Evolutionary conservation across 2,329 filamentous ascomycete genomes (phyloP), one percentile per base, ranked within the genome.

Genomic region (Verticillium klebahnii): DNA sequence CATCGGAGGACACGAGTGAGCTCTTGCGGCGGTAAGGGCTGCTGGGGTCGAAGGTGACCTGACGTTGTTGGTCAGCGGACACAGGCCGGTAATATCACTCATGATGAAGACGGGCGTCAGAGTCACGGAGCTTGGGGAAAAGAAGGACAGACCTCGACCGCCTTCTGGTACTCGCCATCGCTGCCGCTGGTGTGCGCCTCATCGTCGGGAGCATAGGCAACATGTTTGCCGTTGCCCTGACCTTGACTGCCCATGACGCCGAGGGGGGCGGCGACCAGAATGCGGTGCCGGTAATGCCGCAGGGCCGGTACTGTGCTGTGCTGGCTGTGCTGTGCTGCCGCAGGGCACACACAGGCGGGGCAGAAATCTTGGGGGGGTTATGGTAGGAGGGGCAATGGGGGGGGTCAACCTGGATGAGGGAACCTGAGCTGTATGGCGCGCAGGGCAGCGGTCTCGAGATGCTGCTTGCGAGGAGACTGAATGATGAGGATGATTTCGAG

Each of bases 11-110:
- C 14, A 88, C 83, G 57, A 90, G 78, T 14, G 87, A 89, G 69
- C 85, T 88, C 75, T 89, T 90, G 62, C 87, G 82, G 25, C 87
- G 83, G 68, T 88, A 86, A 0, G 81, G 80, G 66, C 84, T 88
- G 45, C 80, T 74, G 1, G 83, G 75, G 64, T 89, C 86, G 68
- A 90, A 89, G 25, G 85, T 80, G 58, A 89, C 86, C 85, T 86
- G 32, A 7, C 19, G n/a, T 19, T 9, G 25, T 32, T 40, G n/a
- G 17, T 52, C 12, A 52, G 45, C 45, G 45, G 45, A 19, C 19
- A 52, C 45, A 25, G 6, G 11, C 19, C 45, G n/a, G 45, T 25
- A 25, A 52, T 52, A 23, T 25, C 45, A 25, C 45, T 25, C 45
- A 45, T 52, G 45, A 29, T 25, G 45, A 52, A 6, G 45, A 8